Base-by-base conservation (phyloP, 2,329 filamentous ascomycete species). In the Penicillium sp. region DNA sequence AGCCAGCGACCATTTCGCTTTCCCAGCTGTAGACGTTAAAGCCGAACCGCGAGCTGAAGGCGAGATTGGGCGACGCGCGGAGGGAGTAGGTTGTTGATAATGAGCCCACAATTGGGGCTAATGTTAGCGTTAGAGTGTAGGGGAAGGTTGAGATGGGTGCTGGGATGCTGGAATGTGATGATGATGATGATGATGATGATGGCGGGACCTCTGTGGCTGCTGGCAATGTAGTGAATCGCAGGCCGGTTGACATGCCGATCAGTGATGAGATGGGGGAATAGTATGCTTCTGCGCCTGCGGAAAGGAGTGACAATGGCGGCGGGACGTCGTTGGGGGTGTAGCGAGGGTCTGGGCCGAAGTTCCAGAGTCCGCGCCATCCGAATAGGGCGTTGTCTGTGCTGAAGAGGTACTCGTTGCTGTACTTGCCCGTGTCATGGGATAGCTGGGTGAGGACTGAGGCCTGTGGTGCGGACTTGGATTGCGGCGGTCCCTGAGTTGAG, bases 1-100 rank as follows among this genome's bases (percentile, higher is more conserved):
- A 90, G 14, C 94, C 94, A 25, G 97, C 83, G 26, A 91, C 88
- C 80, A 96, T 88, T 56, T 94, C 89, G 69, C 91, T 96, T 78
- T 99, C 94, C 78, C 97, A 99, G 71, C 91, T 96, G 76, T 97
- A 97, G 47, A 97, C 89, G 68, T 99, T 99, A 76, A 99, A 99
- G 69, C 95, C 91, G 76, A 97, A 93, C 47, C 89, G 86, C 22
- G 91, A 95, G 61, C 91, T 94, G 47, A 99, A 82, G 11, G 91
- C 89, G 63, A 96, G 84, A 66, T 91, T 86, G 33, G 84, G 84
- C 3, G 91, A 91, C 2, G 93, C 93, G 67, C 90, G 88, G 45
- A 97, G 90, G 0, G 94, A 90, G 72, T 99, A 99, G 16, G 87
- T 96, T 35, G 91, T 90, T 55, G 89, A 92, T 57, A 99, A 82